Percentiles rank a stretch among this genome's conserved stretches.
phyloP scores from a whole-genome alignment of 352 stramenopile species.

The Globisporangium apiculatum region DNA sequence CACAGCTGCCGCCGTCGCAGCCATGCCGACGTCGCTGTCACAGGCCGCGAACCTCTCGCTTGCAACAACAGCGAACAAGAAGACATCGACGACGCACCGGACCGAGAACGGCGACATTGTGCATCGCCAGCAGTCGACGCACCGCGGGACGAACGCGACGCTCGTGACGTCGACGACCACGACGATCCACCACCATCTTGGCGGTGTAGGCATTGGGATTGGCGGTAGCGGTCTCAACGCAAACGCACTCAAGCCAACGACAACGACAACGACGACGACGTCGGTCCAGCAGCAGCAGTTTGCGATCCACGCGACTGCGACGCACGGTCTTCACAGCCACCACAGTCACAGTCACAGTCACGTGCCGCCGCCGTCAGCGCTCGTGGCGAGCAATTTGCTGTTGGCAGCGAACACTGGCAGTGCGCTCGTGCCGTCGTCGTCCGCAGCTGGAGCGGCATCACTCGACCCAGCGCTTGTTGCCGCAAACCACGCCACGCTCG shows the following conservation, averaged over 20 bases:
- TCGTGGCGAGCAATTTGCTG: constrained; percentile 13
- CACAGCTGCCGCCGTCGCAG: constrained; percentile 61
- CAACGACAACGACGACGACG: constrained; percentile 17
- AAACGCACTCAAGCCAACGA: constrained; percentile 15
- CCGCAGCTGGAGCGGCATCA: not conserved
- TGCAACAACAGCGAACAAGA: constrained; percentile 18
- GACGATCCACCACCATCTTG: constrained; percentile 64
- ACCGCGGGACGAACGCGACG: constrained; percentile 59
- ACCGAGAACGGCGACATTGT: constrained; percentile 73
- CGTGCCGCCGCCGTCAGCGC: constrained; percentile 20
- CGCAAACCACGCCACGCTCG: constrained; percentile 18
- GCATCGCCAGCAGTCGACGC: constrained; percentile 70
- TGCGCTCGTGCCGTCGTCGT: constrained; percentile 16
- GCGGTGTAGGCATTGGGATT: constrained; percentile 1
- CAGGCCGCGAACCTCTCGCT: constrained; percentile 18
- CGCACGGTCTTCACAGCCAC: not conserved
- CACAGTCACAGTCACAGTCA: constrained; percentile 41
- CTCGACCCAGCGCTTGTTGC: constrained; percentile 22
- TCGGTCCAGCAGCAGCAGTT: constrained; percentile 38
- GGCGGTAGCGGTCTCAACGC: too few species aligned
- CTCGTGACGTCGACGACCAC: constrained; percentile 73
- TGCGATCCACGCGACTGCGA: constrained; percentile 21
- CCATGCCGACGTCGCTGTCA: constrained; percentile 54
- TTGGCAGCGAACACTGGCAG: constrained; percentile 30
- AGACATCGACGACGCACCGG: constrained; percentile 49